Evolutionary conservation across 176 grass and related monocot genomes (phyloP), one percentile per base, ranked within the genome.

Genomic region (Juncus inflexus): DNA sequence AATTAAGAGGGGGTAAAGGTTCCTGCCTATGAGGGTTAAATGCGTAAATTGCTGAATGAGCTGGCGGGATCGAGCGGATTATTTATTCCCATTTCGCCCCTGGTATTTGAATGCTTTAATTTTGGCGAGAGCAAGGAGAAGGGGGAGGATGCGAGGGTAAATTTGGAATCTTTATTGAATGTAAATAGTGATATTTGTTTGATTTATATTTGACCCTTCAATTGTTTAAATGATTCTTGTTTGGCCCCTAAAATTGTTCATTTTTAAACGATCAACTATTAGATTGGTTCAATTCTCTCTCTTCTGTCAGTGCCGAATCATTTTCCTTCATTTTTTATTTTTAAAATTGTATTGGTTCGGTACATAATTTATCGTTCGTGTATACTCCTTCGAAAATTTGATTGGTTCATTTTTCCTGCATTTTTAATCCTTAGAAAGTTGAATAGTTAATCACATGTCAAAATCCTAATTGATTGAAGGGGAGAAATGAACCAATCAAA

Each of bases 81-180:
- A 78, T 96, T 96, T 69, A 79, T 86, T 89, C 92, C 92, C 5
- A 62, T 91, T 77, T 71, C 84, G 49, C 91, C 92, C 2, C 74
- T 91, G 60, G 45, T 96, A 58, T 86, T 96, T 37, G 79, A 85
- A 15, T 91, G 82, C 76, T 74, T 96, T 56, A 84, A 96, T 71
- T 85, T 79, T 58, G 78, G 69, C 49, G 87, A 73, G 42, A 12
- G 16, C 15, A 66, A 70, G 76, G 70, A 68, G 42, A 78, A 66
- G 74, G 71, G 85, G 71, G 85, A 28, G 52, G 58, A 73, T 74
- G 66, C 42, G 58, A 85, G 70, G 41, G 13, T 81, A 49, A 78
- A 81, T 4, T 64, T 96, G 37, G 83, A 79, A 5, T 91, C 79
- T 12, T 47, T 86, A 43, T 74, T 96, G 70, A 91, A 89, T 87